Evolutionary conservation across 2,329 filamentous ascomycete species (phyloP), one percentile per base, ranked within the genome.

Genomic region (Mollisia scopiformis): DNA sequence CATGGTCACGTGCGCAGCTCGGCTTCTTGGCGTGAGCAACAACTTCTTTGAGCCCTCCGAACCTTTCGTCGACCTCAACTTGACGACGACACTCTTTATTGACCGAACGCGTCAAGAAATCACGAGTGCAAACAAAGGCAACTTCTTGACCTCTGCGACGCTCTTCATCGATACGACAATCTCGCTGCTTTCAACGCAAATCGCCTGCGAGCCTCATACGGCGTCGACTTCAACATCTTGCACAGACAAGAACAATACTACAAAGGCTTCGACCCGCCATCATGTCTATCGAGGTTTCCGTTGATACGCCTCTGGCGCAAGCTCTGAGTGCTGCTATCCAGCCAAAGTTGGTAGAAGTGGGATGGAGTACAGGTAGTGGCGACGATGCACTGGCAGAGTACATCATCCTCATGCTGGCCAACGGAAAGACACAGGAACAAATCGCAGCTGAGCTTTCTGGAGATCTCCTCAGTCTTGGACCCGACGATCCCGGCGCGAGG

Each of bases 321-420:
- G 90, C 92, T 66, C 86, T 99, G 57, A 92, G 90, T 74, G 82
- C 83, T 69, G 89, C 88, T 43, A 93, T 98, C 65, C 91, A 95
- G 77, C 90, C 92, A 31, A 98, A 98, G 80, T 83, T 99, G 60
- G 86, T 92, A 61, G 94, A 99, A 78, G 89, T 93, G 68, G 94
- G 93, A 71, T 98, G 95, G 94, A 93, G 88, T 64, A 88, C 90
- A 30, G 89, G 89, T 68, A 90, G 89, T 63, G 78, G 79, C 58
- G 90, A 92, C 69, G 90, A 92, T 25, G 91, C 92, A 37, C 85
- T 99, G 62, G 89, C 93, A 62, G 95, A 99, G 79, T 99, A 98
- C 79, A 95, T 99, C 68, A 90, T 98, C 61, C 86, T 98, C 65
- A 97, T 98, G 94, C 85, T 99, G 31, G 92, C 92, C 64, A 98